phyloP scores from a whole-genome alignment of 495 filamentous ascomycete genomes.

The Annulohypoxylon bovei region DNA sequence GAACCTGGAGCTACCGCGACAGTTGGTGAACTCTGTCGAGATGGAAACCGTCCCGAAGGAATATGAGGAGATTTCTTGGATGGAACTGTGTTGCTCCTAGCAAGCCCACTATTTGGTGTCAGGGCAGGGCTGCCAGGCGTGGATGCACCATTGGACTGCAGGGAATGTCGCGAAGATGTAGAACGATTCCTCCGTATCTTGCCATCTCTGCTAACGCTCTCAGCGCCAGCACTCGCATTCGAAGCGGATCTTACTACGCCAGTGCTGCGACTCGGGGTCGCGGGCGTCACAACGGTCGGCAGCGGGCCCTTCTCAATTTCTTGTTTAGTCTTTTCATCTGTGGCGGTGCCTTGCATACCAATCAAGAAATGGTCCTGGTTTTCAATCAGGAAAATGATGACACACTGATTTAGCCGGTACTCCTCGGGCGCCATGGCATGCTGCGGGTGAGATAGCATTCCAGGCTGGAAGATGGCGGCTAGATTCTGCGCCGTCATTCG shows the following conservation, averaged over 20 bases:
- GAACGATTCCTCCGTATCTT: constrained; percentile 87
- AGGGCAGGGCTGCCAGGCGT: constrained; percentile 76
- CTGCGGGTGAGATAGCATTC: constrained; percentile 89
- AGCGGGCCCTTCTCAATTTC: constrained; percentile 79
- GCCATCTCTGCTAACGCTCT: constrained; percentile 83
- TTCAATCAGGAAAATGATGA: constrained; percentile 97
- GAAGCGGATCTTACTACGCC: constrained; percentile 80
- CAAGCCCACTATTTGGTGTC: constrained; percentile 70
- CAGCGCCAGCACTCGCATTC: constrained; percentile 84
- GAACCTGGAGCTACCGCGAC: constrained; percentile 40
- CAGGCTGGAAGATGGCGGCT: constrained; percentile 98
- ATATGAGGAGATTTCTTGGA: constrained; percentile 86
- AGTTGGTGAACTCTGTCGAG: constrained; percentile 53
- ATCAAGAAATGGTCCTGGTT: constrained; percentile 93
- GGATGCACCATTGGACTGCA: constrained; percentile 72
- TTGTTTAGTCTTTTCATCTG: constrained; percentile 86
- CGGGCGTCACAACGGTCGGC: constrained; percentile 64
- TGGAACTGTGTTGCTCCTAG: constrained; percentile 94
- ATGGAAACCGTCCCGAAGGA: constrained; percentile 62
- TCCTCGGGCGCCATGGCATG: constrained; percentile 96
- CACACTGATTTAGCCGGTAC: constrained; percentile 94
- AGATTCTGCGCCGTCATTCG: constrained; percentile 95
- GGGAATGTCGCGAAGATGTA: constrained; percentile 70
- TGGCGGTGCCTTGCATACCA: constrained; percentile 91
- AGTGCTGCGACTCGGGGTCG: constrained; percentile 59